phyloP scores from a whole-genome alignment of 139 green algal species.

The Coelastrella sp. region DNA sequence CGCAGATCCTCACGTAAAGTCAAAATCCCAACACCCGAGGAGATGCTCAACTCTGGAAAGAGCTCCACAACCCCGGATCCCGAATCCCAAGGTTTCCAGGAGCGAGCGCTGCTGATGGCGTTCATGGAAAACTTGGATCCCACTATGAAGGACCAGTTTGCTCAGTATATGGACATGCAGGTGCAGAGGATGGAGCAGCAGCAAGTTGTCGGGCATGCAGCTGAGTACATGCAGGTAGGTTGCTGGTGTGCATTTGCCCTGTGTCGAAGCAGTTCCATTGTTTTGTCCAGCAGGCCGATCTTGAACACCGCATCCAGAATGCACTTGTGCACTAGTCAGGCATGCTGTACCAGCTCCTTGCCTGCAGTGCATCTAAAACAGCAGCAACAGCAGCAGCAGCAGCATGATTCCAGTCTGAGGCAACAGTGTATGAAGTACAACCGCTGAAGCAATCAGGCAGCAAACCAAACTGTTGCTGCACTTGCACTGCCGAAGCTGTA shows the following conservation, averaged over 20 bases:
- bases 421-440: no score
- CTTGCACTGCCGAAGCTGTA: no score
- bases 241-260: neutral
- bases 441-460: no score
- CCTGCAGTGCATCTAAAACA: neutral
- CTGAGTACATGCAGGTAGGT: neutral
- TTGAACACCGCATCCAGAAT: no score
- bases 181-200: conserved; percentile 5
- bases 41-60: neutral
- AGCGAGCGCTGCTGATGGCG: conserved; percentile 9
- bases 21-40: neutral
- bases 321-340: no score
- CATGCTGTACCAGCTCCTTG: no score
- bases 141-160: neutral
- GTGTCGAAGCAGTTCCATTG: neutral
- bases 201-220: neutral
- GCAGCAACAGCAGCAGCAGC: conserved; percentile 1
- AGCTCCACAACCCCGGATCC: neutral
- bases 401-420: neutral
- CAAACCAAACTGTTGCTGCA: no score
- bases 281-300: no score
- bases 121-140: neutral
- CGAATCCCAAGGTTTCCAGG: neutral
- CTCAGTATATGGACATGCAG: conserved; percentile 4
- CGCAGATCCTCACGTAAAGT: neutral